Base-by-base conservation (phyloP, 495 filamentous ascomycete genomes). In the Xylaria acuta region DNA sequence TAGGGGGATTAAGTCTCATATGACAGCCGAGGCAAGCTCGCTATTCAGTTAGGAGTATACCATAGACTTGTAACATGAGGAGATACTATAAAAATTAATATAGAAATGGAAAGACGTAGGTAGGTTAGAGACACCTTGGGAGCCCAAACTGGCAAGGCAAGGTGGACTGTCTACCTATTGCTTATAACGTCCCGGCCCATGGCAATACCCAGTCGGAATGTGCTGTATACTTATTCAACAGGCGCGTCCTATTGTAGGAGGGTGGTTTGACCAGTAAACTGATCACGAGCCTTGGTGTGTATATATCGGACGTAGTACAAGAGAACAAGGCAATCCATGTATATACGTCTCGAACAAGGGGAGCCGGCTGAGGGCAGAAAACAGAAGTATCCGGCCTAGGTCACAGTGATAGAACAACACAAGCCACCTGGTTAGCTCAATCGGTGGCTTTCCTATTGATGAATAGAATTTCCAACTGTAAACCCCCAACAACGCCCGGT, bases 401-500 rank as follows among this genome's bases (percentile, higher is more conserved):
- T 56, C 14, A 32, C 12, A 30, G 4, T 14, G 25, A 30, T 32
- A 32, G 53, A 32, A 14, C 27, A 22, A 47, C 1, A 47, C n/a
- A 9, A 27, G 49, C 22, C 27, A 8, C 51, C n/a, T n/a, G 9
- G 49, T 12, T 12, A 11, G 20, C 45, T 5, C 5, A n/a, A 47
- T 20, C 20, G 45, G 49, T 9, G 9, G 11, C n/a, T 54, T 1
- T 56, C 25, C 5, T 5, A 32, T 12, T 27, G 11, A 56, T 59
- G 20, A 59, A 36, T 14, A 8, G 3, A n/a, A 59, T 34, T 59
- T 9, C 7, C 32, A 8, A n/a, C 36, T 8, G 25, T 0, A 12
- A 41, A 12, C 36, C 30, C 20, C 5, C 59, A 63, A 22, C 59
- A 27, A 41, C 45, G 77, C 77, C 84, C 80, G 80, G 88, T 88